A percentile compares a stretch with the other conserved stretches of the same genome.
phyloP scores from a whole-genome alignment of 371 early-diverging fungal genomes.

The Saksenaea oblongispora region DNA sequence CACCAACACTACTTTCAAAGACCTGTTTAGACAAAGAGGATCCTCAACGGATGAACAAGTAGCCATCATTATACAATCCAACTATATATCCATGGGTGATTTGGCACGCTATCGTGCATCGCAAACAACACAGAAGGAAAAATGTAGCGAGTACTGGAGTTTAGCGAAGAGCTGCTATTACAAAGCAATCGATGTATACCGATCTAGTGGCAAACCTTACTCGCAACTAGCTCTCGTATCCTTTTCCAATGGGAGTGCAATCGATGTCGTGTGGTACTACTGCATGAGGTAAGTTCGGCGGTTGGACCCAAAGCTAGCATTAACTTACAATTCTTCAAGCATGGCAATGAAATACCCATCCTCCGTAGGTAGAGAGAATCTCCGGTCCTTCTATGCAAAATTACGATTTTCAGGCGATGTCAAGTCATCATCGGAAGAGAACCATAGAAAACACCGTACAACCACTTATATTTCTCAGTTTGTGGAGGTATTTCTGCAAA shows the following conservation, averaged over 20 bases:
- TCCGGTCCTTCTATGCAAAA: constrained; percentile 46
- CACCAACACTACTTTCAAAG: not conserved
- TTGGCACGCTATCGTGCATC: constrained; percentile 49
- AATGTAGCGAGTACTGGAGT: constrained; percentile 27
- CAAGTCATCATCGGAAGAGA: constrained; percentile 2
- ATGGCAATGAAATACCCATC: constrained; percentile 48
- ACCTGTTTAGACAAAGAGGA: constrained; percentile 20
- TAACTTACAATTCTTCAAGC: constrained; percentile 11
- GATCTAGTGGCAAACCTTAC: constrained; percentile 53
- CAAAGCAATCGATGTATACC: constrained; percentile 43
- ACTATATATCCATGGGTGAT: constrained; percentile 53
- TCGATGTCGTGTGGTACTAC: constrained; percentile 56
- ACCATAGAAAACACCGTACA: not conserved
- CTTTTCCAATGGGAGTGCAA: constrained; percentile 43
- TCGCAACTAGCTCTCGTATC: constrained; percentile 48
- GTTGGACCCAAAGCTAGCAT: not conserved
- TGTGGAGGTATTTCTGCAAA: constrained; percentile 41
- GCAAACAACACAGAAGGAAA: constrained; percentile 19
- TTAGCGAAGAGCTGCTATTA: constrained; percentile 42
- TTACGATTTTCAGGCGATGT: constrained; percentile 27
- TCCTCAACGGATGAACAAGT: constrained; percentile 25
- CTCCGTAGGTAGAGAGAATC: constrained; percentile 42
- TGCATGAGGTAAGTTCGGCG: constrained; percentile 45
- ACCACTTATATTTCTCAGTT: constrained; percentile 28
- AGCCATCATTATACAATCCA: constrained; percentile 38